A percentile compares a stretch with the other conserved stretches of the same genome.
phyloP scores from a whole-genome alignment of 805 yeast genomes.

The Millerozyma miso region DNA sequence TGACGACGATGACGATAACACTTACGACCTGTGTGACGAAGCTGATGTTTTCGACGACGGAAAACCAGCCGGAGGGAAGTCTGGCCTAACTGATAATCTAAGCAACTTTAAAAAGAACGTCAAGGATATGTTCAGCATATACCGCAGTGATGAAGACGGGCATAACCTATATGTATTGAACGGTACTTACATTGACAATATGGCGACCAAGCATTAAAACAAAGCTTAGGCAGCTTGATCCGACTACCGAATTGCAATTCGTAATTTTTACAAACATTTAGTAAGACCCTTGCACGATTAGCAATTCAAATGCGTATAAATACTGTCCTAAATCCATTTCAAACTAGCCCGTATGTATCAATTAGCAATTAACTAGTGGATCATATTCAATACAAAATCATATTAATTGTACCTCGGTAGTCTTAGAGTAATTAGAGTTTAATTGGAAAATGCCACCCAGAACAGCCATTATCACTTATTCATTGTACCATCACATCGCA shows the following conservation, averaged over 20 bases:
- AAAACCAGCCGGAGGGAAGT: neutral
- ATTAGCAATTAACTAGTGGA: too few relatives aligned
- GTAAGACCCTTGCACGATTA: too few relatives aligned
- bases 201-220: too few relatives aligned
- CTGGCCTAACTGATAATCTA: neutral
- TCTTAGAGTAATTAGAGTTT: too few relatives aligned
- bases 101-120: neutral
- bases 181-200: neutral
- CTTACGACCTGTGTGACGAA: neutral
- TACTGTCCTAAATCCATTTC: too few relatives aligned
- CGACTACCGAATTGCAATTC: too few relatives aligned
- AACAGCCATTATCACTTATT: constrained; percentile 44
- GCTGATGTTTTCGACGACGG: neutral
- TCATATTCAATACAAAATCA: too few relatives aligned
- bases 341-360: too few relatives aligned
- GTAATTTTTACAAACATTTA: too few relatives aligned
- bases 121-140: neutral
- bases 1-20: neutral
- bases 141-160: neutral
- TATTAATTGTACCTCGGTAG: too few relatives aligned
- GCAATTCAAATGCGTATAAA: too few relatives aligned
- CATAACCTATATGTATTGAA: neutral
- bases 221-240: too few relatives aligned
- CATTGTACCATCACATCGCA: constrained; percentile 70
- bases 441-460: constrained; percentile 13